Evolutionary conservation across 2,329 filamentous ascomycete species (phyloP).

Genomic region (Ophiostoma sp.): DNA sequence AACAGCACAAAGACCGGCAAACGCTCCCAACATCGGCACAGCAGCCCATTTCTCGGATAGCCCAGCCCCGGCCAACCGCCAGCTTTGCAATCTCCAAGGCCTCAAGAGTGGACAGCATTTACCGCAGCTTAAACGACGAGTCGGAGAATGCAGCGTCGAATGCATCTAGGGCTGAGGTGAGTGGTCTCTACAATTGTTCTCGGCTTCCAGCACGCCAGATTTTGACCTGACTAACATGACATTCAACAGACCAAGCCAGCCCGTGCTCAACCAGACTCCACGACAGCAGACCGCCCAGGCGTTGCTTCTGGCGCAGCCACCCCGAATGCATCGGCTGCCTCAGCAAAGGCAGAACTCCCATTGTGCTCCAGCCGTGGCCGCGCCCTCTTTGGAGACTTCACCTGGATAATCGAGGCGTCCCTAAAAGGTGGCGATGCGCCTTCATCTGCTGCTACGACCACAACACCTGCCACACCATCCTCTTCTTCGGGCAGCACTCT

Average conservation of each 20-base stretch:
- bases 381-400: slow-evolving; percentile 21
- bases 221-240: neutral
- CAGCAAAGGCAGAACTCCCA: slow-evolving; percentile 12
- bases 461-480: neutral
- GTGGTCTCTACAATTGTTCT: neutral
- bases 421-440: slow-evolving; percentile 20
- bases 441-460: neutral
- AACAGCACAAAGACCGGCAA: slow-evolving; percentile 11
- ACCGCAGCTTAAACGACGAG: slow-evolving; percentile 23
- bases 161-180: neutral
- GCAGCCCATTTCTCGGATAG: neutral
- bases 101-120: slow-evolving; percentile 7
- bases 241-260: neutral
- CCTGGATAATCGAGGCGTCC: slow-evolving; percentile 20
- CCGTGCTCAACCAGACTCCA: neutral
- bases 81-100: slow-evolving; percentile 17
- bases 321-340: neutral
- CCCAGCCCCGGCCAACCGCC: neutral
- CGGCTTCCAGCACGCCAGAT: neutral
- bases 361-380: slow-evolving; percentile 25
- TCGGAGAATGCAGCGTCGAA: neutral
- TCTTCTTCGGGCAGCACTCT: neutral
- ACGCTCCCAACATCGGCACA: slow-evolving; percentile 6
- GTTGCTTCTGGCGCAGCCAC: neutral
- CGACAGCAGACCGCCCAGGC: neutral